Conservation (phyloP, 2,329 filamentous ascomycete species). For the Calonectria montana region DNA sequence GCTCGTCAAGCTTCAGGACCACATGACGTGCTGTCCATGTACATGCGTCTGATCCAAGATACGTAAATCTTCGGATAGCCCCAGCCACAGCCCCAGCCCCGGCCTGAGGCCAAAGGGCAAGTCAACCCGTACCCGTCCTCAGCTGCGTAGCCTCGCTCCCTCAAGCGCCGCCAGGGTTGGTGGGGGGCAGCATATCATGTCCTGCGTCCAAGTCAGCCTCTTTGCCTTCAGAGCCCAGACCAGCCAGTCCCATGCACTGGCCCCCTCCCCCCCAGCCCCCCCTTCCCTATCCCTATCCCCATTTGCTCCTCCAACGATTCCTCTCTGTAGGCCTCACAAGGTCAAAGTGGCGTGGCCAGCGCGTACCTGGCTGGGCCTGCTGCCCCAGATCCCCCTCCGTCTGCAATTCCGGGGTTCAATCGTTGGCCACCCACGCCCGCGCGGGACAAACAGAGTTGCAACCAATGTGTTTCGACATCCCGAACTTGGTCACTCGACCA, state of each 20-base stretch:
- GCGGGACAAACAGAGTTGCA: not conserved
- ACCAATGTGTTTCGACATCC: slow-evolving; percentile 9
- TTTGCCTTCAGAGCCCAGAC: not conserved
- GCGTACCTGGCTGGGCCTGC: not conserved
- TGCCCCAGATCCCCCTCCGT: not conserved
- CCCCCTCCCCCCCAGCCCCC: not conserved
- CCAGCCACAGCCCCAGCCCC: too few species aligned
- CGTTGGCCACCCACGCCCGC: not conserved
- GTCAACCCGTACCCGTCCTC: not conserved
- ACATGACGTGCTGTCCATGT: not conserved
- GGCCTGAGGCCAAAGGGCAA: not conserved
- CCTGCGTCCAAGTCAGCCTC: not conserved
- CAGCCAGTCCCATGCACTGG: too few species aligned
- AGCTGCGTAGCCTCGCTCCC: not conserved
- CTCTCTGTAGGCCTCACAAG: not conserved
- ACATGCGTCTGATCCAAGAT: not conserved
- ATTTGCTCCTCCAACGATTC: not conserved
- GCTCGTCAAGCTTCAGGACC: not conserved
- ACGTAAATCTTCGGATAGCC: not conserved
- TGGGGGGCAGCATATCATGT: not conserved
- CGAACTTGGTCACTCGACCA: slow-evolving; percentile 7
- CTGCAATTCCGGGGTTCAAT: slow-evolving; percentile 2
- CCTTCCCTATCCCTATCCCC: not conserved
- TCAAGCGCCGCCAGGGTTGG: not conserved
- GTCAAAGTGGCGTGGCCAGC: not conserved